A percentile compares a stretch with the other conserved stretches of the same genome.
These are phyloP conservation scores for Cystoderma amianthinum DNA, from an alignment of 768 basidiomycete species.

Conservation along the genomic window DNA sequence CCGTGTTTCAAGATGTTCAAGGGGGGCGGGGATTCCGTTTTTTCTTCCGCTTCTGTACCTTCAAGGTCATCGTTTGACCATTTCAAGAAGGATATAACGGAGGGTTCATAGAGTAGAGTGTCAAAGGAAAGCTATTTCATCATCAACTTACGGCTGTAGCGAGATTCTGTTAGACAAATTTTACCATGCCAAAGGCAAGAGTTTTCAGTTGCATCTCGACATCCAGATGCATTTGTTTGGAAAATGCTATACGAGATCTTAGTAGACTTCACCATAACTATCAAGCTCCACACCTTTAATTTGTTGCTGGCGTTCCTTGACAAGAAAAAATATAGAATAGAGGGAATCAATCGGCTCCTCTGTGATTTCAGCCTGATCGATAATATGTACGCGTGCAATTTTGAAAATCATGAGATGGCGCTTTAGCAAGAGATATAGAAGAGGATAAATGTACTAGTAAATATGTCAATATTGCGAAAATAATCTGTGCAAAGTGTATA, in stretches of 20 bases:
- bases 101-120: background rate
- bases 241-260: background rate
- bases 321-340: background rate
- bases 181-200: conserved; percentile 3
- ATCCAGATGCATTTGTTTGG: conserved; percentile 1
- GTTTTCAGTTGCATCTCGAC: background rate
- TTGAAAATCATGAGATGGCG: conserved; percentile 11
- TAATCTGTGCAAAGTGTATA: background rate
- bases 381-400: conserved; percentile 1
- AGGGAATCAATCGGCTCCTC: background rate
- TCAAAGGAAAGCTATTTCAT: too few species aligned
- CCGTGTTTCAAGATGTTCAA: background rate
- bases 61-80: background rate
- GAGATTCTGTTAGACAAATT: too few species aligned
- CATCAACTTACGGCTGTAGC: too few species aligned
- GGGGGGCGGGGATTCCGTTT: background rate
- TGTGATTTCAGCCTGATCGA: background rate
- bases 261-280: too few species aligned
- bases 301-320: background rate
- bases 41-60: background rate
- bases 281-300: background rate
- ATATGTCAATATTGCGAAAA: background rate
- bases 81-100: background rate
- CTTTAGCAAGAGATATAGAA: conserved; percentile 11
- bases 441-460: conserved; percentile 12